phyloP scores from a whole-genome alignment of 805 yeast species.

The Pichia exigua region DNA sequence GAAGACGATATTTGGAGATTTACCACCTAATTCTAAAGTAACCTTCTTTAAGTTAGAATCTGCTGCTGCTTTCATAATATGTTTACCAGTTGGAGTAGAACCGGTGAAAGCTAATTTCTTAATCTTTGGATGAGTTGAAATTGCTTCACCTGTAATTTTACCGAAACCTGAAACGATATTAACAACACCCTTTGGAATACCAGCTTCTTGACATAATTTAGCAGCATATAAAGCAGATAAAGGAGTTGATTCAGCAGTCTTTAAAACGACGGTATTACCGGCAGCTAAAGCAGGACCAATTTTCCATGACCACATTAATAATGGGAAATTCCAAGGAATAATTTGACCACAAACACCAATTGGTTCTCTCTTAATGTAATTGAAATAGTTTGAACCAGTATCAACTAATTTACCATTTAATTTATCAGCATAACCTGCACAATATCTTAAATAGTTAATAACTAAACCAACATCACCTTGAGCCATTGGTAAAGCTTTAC shows the following conservation, averaged over 20 bases:
- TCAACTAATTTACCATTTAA: conserved; percentile 67
- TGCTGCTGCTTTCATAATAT: conserved; percentile 66
- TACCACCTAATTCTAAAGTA: conserved; percentile 83
- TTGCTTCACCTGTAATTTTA: conserved; percentile 72
- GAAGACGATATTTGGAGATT: conserved; percentile 80
- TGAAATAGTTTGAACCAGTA: conserved; percentile 66
- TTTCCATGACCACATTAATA: conserved; percentile 92
- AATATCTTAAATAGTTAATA: conserved; percentile 64
- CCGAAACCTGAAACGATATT: conserved; percentile 87
- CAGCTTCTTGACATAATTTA: conserved; percentile 66
- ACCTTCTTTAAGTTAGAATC: conserved; percentile 63
- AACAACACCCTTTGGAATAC: conserved; percentile 86
- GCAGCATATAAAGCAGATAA: conserved; percentile 76
- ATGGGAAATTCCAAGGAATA: conserved; percentile 96
- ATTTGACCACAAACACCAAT: conserved; percentile 93
- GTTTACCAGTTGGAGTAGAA: conserved; percentile 79
- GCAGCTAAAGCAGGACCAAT: conserved; percentile 88
- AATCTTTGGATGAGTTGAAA: conserved; percentile 69
- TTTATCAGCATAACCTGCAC: conserved; percentile 92
- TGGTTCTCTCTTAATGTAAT: conserved; percentile 81
- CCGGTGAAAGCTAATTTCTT: conserved; percentile 94
- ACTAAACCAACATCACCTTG: conserved; percentile 69
- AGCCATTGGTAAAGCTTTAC: conserved; percentile 69
- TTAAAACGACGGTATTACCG: conserved; percentile 82
- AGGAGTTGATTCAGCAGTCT: conserved; percentile 90